Evolutionary conservation across 2,329 filamentous ascomycete genomes (phyloP).

Genomic region (Didymella exigua): DNA sequence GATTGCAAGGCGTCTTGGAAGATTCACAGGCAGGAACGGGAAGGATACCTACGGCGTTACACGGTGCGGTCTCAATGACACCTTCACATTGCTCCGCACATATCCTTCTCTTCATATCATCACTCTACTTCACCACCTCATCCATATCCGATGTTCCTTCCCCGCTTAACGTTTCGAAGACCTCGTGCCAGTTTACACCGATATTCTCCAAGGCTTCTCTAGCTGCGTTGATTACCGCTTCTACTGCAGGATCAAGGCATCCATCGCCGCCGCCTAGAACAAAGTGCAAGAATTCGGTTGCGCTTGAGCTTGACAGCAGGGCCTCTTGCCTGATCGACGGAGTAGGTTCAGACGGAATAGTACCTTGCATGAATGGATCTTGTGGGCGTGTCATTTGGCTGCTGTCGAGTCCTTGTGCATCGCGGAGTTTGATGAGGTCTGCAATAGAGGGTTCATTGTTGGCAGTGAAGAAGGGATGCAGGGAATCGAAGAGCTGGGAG

Average conservation of each 20-base stretch:
- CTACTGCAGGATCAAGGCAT: background rate
- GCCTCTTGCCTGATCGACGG: background rate
- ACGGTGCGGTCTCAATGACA: background rate
- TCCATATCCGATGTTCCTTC: too few species aligned
- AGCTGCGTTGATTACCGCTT: background rate
- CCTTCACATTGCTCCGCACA: background rate
- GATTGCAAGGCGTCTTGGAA: conserved; percentile 5
- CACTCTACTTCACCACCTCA: background rate
- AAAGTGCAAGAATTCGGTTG: background rate
- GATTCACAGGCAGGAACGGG: background rate
- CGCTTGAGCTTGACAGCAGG: background rate
- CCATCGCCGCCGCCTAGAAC: background rate
- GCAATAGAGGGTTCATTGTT: background rate
- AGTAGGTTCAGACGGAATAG: background rate
- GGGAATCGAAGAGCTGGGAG: background rate
- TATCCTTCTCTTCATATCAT: background rate
- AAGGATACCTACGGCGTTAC: conserved; percentile 1
- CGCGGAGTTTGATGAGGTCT: background rate
- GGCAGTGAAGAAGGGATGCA: too few species aligned
- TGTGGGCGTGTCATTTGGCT: background rate
- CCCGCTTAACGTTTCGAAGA: background rate
- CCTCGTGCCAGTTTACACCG: background rate
- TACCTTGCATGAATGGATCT: background rate
- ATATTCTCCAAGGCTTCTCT: background rate
- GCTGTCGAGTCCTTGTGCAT: background rate